A percentile compares a stretch with the other conserved stretches of the same genome.
phyloP scores from a whole-genome alignment of 176 grass and related monocot species.

The Oryza punctata region DNA sequence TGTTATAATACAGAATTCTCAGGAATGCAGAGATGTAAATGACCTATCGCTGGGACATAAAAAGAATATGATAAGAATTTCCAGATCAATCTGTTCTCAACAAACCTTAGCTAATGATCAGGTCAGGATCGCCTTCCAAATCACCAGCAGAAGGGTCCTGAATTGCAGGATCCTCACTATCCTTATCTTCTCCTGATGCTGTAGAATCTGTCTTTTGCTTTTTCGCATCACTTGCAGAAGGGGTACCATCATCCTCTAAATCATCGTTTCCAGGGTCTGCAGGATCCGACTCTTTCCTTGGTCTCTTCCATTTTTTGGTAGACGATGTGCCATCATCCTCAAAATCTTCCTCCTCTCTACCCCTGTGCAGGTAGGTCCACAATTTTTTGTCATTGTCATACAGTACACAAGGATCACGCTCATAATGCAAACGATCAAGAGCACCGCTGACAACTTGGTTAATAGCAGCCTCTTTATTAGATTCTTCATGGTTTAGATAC shows the following conservation, averaged over 20 bases:
- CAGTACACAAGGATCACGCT: constrained; percentile 92
- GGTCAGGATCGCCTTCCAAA: constrained; percentile 45
- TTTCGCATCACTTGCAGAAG: constrained; percentile 32
- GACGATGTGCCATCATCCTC: constrained; percentile 98
- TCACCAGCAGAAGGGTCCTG: constrained; percentile 38
- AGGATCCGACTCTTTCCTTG: constrained; percentile 86
- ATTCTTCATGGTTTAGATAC: constrained; percentile 82
- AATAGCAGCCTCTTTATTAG: constrained; percentile 70
- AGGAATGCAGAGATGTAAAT: not conserved
- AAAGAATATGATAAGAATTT: not conserved
- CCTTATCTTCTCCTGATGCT: constrained; percentile 51
- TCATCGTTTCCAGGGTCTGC: constrained; percentile 51
- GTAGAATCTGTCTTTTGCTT: constrained; percentile 49
- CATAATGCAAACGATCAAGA: constrained; percentile 95
- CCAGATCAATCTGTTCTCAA: not conserved
- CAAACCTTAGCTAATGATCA: constrained; percentile 28
- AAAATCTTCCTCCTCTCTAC: constrained; percentile 99
- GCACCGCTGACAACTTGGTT: constrained; percentile 99
- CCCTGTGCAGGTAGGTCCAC: constrained; percentile 97
- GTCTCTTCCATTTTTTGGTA: constrained; percentile 98
- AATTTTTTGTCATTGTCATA: constrained; percentile 97
- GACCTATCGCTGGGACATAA: not conserved
- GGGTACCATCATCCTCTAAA: constrained; percentile 60
- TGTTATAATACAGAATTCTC: not conserved
- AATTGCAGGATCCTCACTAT: constrained; percentile 41